Evolutionary conservation across 192 early-diverging fungal genomes (phyloP).

Genomic region (Coemansia sp.): DNA sequence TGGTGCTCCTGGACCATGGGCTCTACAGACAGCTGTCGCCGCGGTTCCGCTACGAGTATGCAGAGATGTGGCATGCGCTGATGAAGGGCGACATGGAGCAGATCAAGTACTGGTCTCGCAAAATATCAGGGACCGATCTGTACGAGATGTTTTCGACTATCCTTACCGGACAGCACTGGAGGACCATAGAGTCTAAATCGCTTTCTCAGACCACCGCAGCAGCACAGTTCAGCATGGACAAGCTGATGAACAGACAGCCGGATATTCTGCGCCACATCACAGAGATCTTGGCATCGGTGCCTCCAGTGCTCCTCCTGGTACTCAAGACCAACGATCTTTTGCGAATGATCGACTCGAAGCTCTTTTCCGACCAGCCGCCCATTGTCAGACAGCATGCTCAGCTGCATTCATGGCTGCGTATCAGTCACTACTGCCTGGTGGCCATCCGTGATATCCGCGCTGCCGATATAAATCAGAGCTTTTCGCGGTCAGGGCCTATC

Average conservation of each 20-base stretch:
- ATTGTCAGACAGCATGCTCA: slow-evolving; percentile 46
- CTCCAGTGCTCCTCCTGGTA: slow-evolving; percentile 79
- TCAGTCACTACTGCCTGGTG: slow-evolving; percentile 46
- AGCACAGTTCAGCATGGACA: slow-evolving; percentile 51
- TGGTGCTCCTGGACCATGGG: slow-evolving; percentile 87
- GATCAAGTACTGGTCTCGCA: slow-evolving; percentile 66
- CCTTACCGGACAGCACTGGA: slow-evolving; percentile 85
- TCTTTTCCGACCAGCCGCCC: slow-evolving; percentile 49
- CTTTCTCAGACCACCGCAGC: slow-evolving; percentile 47
- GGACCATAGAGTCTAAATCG: slow-evolving; percentile 57
- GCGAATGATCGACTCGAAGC: slow-evolving; percentile 63
- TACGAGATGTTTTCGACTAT: slow-evolving; percentile 87
- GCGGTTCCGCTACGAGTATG: slow-evolving; percentile 79
- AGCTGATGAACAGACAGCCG: slow-evolving; percentile 59
- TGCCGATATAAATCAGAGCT: slow-evolving; percentile 24
- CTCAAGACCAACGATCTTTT: slow-evolving; percentile 93
- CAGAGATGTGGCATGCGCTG: slow-evolving; percentile 83
- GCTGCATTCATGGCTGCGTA: slow-evolving; percentile 39
- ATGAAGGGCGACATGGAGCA: slow-evolving; percentile 73
- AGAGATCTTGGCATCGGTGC: slow-evolving; percentile 78
- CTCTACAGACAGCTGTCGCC: slow-evolving; percentile 77
- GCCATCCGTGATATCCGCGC: slow-evolving; percentile 41
- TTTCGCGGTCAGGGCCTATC: slow-evolving; percentile 14
- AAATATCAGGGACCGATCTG: slow-evolving; percentile 72
- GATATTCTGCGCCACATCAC: slow-evolving; percentile 73